Base-by-base conservation (phyloP, 176 grass and related monocot genomes). In the Chrysopogon serrulatus region DNA sequence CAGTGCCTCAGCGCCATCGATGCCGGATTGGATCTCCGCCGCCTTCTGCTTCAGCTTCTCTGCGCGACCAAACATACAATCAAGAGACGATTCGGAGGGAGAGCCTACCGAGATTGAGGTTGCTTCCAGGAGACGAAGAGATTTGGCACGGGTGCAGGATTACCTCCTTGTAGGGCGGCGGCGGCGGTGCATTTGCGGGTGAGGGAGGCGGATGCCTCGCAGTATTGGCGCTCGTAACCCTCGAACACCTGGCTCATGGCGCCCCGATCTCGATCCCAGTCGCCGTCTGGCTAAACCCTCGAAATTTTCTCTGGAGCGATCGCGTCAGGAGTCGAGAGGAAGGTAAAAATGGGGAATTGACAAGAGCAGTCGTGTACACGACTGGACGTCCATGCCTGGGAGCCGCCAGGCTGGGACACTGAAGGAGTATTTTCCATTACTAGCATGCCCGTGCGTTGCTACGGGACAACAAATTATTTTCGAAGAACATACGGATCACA, bases 41-140 rank as follows among this genome's bases (percentile, higher is more conserved):
- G 87, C 79, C 84, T 92, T 91, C 42, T 99, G 96, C 87, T 92
- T 99, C 86, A 90, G 76, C 83, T 91, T 87, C 72, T 94, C 96
- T 96, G 86, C 61, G 27, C 28, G 62, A 30, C 35, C 31, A 47
- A 69, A 79, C 7, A 36, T 41, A 42, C 10, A 45, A 65, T 43
- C 21, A 59, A 31, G 31, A 19, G 21, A 76, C 10, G 69, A 41
- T 42, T 73, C 39, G 21, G 74, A 76, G 10, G 33, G 23, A 74
- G 24, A 44, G 8, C 10, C 23, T 5, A 12, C 64, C 33, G 37
- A 69, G 33, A 70, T 69, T n/a, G n/a, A n/a, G n/a, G n/a, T n/a
- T 40, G 36, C 18, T 64, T 45, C 39, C 3, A n/a, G 62, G 6
- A 67, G 23, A 53, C 3, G 2, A 65, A 30, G 27, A 10, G 8